Evolutionary conservation across 805 yeast species (phyloP), one percentile per base, ranked within the genome.

Genomic region (Cyberlindnera mycetangii): DNA sequence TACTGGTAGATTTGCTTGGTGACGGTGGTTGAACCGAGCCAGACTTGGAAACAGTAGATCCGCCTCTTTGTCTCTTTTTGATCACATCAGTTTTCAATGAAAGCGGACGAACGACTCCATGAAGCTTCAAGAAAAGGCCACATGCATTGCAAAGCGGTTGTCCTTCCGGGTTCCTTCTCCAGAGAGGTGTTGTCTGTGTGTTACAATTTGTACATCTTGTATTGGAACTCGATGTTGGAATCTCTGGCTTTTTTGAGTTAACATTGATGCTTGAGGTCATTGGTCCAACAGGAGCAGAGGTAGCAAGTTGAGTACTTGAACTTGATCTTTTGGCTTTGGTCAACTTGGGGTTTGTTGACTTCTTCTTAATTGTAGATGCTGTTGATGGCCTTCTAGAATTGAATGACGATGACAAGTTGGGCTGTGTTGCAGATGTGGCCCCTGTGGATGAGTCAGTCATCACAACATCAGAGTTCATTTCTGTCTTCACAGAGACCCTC

Each of bases 81-180:
- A 92, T 90, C 1, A 90, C 93, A 61, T 90, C 97, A 0, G 97
- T 86, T 60, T 89, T 90, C 56, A 90, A 70, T 12, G 95, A 85
- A 41, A 92, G 70, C 0, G 99, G 99, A 46, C 98, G 72, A 50
- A 88, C 95, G 4, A 89, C 92, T n/a, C 97, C 98, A 59, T 92
- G 98, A 19, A 92, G 70, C 64, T 92, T 92, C 58, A 87, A 75
- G 56, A 92, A 92, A 48, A 92, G 70, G 0, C 98, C 99, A 69
- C 99, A 92, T 0, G 99, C 98, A 64, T 92, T 92, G 68, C 98
- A 92, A 47, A 92, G 69, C 0, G 97, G 95, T 58, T 87, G 84
- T 2, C 97, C 97, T 47, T 86, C 87, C 0, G 95, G 89, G 56
- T 89, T 88, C 39, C 97, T 74, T 55, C 99, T 72, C 99, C 99